These are phyloP conservation scores for Termitomyces sp. DNA, from an alignment of 768 basidiomycete genomes.

Conservation along the genomic window DNA sequence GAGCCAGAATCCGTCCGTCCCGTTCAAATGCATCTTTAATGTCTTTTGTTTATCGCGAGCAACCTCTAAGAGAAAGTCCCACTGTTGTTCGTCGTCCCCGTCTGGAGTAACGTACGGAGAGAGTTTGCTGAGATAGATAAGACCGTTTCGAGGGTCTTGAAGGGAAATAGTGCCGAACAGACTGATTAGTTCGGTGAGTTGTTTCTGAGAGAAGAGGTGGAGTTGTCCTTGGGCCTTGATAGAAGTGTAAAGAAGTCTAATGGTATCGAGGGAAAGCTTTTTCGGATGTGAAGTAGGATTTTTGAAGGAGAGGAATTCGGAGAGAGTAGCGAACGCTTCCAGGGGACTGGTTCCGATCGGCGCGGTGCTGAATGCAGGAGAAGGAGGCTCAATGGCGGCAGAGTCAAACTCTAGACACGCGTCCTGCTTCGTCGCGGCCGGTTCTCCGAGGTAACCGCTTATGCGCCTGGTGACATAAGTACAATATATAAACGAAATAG, in stretches of 20 bases:
- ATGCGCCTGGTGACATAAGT: slow-evolving; percentile 2
- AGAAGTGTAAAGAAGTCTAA: slow-evolving; percentile 35
- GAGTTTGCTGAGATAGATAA: slow-evolving; percentile 26
- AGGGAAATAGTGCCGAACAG: slow-evolving; percentile 49
- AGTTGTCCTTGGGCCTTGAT: slow-evolving; percentile 29
- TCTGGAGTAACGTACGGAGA: slow-evolving; percentile 20
- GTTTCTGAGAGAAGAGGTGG: slow-evolving; percentile 25
- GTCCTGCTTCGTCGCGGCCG: not conserved
- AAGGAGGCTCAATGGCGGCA: not conserved
- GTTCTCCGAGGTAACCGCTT: not conserved
- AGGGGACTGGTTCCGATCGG: not conserved
- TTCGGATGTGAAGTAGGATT: slow-evolving; percentile 13
- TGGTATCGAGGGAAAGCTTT: slow-evolving; percentile 23
- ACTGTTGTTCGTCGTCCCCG: slow-evolving; percentile 28
- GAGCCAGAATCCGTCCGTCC: slow-evolving; percentile 59
- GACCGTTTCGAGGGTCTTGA: slow-evolving; percentile 16
- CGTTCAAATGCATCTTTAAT: slow-evolving; percentile 25
- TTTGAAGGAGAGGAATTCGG: slow-evolving; percentile 17
- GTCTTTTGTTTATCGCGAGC: slow-evolving; percentile 35
- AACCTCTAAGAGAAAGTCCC: slow-evolving; percentile 45
- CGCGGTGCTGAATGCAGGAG: not conserved
- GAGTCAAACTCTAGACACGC: not conserved
- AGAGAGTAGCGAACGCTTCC: slow-evolving; percentile 15
- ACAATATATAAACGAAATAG: not conserved
- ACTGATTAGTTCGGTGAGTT: slow-evolving; percentile 38